Base-by-base conservation (phyloP, 177 flowering plant genomes). In the Vitis hybrid region DNA sequence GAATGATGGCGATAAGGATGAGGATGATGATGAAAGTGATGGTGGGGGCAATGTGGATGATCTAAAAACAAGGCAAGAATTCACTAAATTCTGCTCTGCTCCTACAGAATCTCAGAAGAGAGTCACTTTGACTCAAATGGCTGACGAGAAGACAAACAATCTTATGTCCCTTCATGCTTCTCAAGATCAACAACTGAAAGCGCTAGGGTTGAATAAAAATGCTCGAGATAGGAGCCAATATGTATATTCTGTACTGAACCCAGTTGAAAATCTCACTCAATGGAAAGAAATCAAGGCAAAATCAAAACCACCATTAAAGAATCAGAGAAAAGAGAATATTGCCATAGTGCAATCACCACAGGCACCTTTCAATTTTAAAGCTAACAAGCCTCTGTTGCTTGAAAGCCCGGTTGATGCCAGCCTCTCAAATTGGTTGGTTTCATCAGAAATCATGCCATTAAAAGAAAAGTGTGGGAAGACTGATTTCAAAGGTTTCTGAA, bases 401-500 rank as follows among this genome's bases (percentile, higher is more conserved):
- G 90, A 84, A 59, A 60, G 78, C 32, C 73, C 82, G 6, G 90
- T 88, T 6, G 85, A 87, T 71, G 76, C 85, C 1, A 89, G 96
- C 81, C 88, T 90, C 56, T 87, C 92, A 24, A 80, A 69, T 58
- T 84, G 87, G 87, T 50, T 84, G 61, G 58, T 14, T 62, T 60
- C 67, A 20, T 66, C 74, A 11, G 50, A 24, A 27, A 55, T 13
- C 55, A 56, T 30, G 9, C 14, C 67, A 30, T 67, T 49, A 11
- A 35, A 46, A 66, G 74, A 20, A 52, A 18, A 41, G 32, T 55
- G 61, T 11, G 20, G 7, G 46, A 8, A 59, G 41, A 59, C 4
- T 11, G 15, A 24, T 21, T 8, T 58, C 11, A 58, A 14, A 24
- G 41, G 24, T 21, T 35, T 10, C 62, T 27, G 27, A 59, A 20